Percentiles rank a stretch among this genome's conserved stretches.
Conservation (phyloP, 768 basidiomycete species). For the Hygrocybe punicea region DNA sequence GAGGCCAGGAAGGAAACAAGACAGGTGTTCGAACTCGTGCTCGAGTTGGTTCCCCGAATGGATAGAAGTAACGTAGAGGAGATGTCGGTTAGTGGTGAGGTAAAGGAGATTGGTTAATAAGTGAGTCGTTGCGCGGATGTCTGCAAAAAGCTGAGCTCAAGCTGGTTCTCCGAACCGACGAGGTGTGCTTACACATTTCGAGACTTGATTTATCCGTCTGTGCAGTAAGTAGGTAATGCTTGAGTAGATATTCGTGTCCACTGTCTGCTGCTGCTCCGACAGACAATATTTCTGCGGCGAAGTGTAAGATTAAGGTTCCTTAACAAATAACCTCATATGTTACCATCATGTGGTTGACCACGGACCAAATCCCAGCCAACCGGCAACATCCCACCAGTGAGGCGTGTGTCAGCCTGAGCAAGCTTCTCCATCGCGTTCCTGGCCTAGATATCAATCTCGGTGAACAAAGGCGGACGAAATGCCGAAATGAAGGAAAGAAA, state of each 20-base stretch:
- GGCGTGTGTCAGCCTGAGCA: constrained; percentile 42
- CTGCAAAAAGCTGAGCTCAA: constrained; percentile 31
- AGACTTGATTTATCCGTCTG: constrained; percentile 57
- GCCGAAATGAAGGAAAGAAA: background rate
- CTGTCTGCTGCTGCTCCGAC: constrained; percentile 71
- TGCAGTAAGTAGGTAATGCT: constrained; percentile 66
- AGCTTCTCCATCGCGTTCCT: constrained; percentile 48
- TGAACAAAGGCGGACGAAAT: background rate
- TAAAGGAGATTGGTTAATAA: constrained; percentile 66
- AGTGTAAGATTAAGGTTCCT: too few species aligned
- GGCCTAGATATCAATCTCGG: constrained; percentile 35
- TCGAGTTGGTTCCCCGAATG: constrained; percentile 33
- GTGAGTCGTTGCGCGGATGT: constrained; percentile 58
- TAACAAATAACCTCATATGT: background rate
- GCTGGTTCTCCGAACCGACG: background rate
- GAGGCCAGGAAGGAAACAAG: constrained; percentile 75
- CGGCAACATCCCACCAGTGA: constrained; percentile 63
- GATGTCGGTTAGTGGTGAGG: constrained; percentile 57
- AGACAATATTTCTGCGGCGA: constrained; percentile 35
- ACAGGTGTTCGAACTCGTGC: constrained; percentile 66
- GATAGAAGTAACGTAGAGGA: constrained; percentile 67
- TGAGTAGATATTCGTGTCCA: constrained; percentile 74
- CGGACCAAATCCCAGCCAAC: constrained; percentile 50
- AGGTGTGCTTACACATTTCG: constrained; percentile 56
- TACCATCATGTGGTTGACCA: constrained; percentile 48